Evolutionary conservation across 257 asterid species (phyloP).

Genomic region (Eustoma russellianum): DNA sequence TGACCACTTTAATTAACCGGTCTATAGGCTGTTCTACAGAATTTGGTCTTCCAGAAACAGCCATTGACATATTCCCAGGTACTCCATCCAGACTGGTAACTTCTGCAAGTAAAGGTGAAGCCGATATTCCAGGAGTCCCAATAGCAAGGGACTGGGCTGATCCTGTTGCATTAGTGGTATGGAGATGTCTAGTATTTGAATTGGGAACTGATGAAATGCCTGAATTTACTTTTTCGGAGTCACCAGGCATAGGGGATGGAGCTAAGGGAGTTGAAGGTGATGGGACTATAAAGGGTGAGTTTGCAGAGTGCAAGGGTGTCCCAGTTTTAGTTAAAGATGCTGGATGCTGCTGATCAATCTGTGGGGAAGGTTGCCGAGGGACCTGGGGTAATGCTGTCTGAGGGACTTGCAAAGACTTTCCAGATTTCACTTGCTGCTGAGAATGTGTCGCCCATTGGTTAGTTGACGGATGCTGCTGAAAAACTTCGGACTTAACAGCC

Average conservation of each 20-base stretch:
- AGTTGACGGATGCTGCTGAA: constrained; percentile 52
- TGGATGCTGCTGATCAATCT: constrained; percentile 69
- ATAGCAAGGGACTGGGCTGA: constrained; percentile 81
- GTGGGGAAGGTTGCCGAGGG: constrained; percentile 79
- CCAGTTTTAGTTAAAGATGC: constrained; percentile 47
- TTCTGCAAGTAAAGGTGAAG: constrained; percentile 92
- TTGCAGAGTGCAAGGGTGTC: constrained; percentile 79
- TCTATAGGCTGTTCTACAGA: constrained; percentile 71
- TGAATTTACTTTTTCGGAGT: constrained; percentile 63
- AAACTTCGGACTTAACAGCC: constrained; percentile 57
- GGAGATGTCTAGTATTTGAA: constrained; percentile 43
- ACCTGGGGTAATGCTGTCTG: constrained; percentile 76
- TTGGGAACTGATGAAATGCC: constrained; percentile 50
- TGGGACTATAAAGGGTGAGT: constrained; percentile 73
- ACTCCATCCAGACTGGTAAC: constrained; percentile 70
- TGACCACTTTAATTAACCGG: constrained; percentile 69
- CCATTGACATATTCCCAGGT: constrained; percentile 54
- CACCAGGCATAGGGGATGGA: constrained; percentile 88
- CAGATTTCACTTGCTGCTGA: constrained; percentile 61
- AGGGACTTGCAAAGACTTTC: constrained; percentile 62
- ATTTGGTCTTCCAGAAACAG: constrained; percentile 49
- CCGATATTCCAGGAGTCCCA: constrained; percentile 97
- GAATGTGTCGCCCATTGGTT: constrained; percentile 57
- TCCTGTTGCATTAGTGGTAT: constrained; percentile 41
- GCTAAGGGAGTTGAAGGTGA: constrained; percentile 92